Conservation (phyloP, 768 basidiomycete genomes). For the Mycena haematopus region DNA sequence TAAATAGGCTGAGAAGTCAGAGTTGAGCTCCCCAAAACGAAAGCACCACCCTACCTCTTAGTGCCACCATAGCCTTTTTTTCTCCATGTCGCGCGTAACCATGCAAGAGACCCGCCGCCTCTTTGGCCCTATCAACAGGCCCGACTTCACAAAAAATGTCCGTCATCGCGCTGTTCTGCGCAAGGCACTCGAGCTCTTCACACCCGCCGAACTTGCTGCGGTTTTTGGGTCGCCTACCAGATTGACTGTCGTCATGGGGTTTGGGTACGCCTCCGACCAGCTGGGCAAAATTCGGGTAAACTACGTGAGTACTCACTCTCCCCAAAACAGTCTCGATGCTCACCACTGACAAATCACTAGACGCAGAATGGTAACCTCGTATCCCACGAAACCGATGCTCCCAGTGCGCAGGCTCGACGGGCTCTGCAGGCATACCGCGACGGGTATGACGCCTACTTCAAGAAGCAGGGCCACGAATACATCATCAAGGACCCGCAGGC, state of each 20-base stretch:
- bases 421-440: background rate
- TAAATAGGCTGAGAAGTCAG: background rate
- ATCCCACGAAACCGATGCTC: background rate
- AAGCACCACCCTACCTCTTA: no score
- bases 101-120: constrained; percentile 6
- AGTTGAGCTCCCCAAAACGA: background rate
- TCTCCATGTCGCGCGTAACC: background rate
- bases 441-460: background rate
- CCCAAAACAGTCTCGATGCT: background rate
- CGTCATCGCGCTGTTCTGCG: constrained; percentile 4
- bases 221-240: background rate
- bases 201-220: background rate
- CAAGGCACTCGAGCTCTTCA: constrained; percentile 6
- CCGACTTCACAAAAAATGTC: background rate
- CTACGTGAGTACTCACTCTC: background rate
- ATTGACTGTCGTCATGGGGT: background rate
- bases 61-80: background rate
- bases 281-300: background rate
- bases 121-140: constrained; percentile 1
- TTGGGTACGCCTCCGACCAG: background rate
- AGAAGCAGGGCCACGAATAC: background rate
- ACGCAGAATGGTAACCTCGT: background rate
- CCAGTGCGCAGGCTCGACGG: background rate
- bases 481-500: background rate
- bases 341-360: background rate